Evolutionary conservation across 192 early-diverging fungal genomes (phyloP), one percentile per base, ranked within the genome.

Genomic region (Chytriomyces hyalinus): DNA sequence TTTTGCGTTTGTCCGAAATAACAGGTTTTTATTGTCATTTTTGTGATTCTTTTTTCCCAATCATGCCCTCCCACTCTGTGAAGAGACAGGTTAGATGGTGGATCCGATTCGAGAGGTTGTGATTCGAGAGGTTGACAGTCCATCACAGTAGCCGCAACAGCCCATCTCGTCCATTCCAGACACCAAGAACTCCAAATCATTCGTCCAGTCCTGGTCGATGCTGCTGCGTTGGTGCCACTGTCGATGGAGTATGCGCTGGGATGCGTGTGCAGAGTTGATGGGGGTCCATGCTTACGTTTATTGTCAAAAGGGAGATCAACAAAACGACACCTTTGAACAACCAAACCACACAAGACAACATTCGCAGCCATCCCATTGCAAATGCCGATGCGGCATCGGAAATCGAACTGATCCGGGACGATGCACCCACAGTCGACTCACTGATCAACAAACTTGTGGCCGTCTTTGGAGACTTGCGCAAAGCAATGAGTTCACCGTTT

Each of bases 371-470:
- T 61, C 87, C 91, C 10, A 86, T 94, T 17, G 93, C 93, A 50
- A 94, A 94, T 68, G 91, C 92, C 17, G 91, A 92, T 72, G 78
- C 87, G 47, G 86, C 85, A 5, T 93, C 92, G 0, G 93, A 94
- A 77, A 87, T 93, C 76, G 88, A 83, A 63, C 81, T 94, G 47
- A 83, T 94, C 24, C 76, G 75, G 49, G 90, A 92, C 75, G 89
- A 89, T 49, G 92, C 91, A 28, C 93, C 92, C 9, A 73, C 84
- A 72, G 89, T 94, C 20, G 82, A 89, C 13, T 84, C 91, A 43
- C 68, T 91, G 49, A 75, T 94, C 43, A 17, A 75, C 22, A 87
- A 90, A 65, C 80, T 94, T 61, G 87, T 92, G 4, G 79, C 83
- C 17, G 91, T 91, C 7, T 94, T 94, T 73, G 87, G 84, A 9